These are phyloP conservation scores for Chaetomium tenue DNA, from an alignment of 495 filamentous ascomycete species.

Conservation along the genomic window DNA sequence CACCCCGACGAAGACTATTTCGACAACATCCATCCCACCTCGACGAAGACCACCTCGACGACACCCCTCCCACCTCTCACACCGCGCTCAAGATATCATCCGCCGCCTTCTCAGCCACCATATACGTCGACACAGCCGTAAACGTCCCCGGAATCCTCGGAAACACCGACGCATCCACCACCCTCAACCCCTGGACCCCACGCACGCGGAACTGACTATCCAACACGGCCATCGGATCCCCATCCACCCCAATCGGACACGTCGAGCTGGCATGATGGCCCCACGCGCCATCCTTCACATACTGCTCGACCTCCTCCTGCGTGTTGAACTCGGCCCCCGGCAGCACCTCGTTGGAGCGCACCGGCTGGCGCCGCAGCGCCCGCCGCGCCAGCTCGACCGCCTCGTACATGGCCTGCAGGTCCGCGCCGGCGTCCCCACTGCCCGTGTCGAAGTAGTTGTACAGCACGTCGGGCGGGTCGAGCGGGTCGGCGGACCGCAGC, in stretches of 20 bases:
- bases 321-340: conserved; percentile 46
- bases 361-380: conserved; percentile 39
- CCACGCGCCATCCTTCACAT: conserved; percentile 54
- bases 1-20: not conserved
- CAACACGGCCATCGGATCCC: conserved; percentile 56
- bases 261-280: conserved; percentile 62
- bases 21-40: not conserved
- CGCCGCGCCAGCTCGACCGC: conserved; percentile 47
- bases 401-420: conserved; percentile 51
- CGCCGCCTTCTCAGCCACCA: conserved; percentile 61
- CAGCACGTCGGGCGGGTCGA: conserved; percentile 52
- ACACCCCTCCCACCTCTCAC: not conserved
- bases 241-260: conserved; percentile 55
- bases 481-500: conserved; percentile 52
- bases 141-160: conserved; percentile 59
- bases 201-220: conserved; percentile 59
- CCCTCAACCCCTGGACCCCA: conserved; percentile 55
- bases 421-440: conserved; percentile 29
- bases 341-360: conserved; percentile 47
- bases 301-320: conserved; percentile 46
- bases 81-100: conserved; percentile 31
- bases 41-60: not conserved
- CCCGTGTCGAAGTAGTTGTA: conserved; percentile 56
- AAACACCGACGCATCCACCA: conserved; percentile 60
- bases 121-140: conserved; percentile 53